Conservation (phyloP, 2,329 filamentous ascomycete species). For the Fusarium domesticum region DNA sequence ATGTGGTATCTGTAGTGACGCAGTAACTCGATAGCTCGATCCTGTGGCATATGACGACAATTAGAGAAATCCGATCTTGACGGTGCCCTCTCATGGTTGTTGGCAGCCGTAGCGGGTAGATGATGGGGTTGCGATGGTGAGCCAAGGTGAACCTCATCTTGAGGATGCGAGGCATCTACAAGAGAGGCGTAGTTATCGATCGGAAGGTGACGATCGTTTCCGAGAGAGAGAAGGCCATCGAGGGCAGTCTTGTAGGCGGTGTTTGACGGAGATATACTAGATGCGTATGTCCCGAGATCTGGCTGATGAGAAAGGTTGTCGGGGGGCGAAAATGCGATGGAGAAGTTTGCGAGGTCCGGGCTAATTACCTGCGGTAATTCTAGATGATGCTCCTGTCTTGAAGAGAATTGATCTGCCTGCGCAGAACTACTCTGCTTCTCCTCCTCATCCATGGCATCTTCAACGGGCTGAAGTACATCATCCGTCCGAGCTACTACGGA, state of each 20-base stretch:
- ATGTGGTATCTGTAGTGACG: slow-evolving; percentile 45
- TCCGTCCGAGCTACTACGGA: slow-evolving; percentile 10
- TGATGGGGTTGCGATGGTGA: slow-evolving; percentile 9
- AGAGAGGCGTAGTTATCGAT: background rate
- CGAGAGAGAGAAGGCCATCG: slow-evolving; percentile 35
- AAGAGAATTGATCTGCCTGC: too few species aligned
- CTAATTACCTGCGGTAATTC: background rate
- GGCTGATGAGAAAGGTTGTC: slow-evolving; percentile 3
- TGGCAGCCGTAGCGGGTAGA: slow-evolving; percentile 2
- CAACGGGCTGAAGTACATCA: slow-evolving; percentile 3
- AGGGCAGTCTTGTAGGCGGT: slow-evolving; percentile 35
- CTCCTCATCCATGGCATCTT: background rate
- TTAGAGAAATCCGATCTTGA: slow-evolving; percentile 19
- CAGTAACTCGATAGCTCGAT: slow-evolving; percentile 32
- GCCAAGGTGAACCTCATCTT: slow-evolving; percentile 9
- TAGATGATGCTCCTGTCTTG: background rate
- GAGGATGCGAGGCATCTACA: background rate
- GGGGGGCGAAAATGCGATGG: slow-evolving; percentile 8
- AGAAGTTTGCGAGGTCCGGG: background rate
- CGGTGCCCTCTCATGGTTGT: slow-evolving; percentile 6
- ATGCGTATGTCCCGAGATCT: slow-evolving; percentile 11
- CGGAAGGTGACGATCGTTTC: slow-evolving; percentile 25
- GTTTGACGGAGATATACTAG: slow-evolving; percentile 20
- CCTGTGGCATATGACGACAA: slow-evolving; percentile 27
- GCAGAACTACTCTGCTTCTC: too few species aligned